Evolutionary conservation across 192 early-diverging fungal species (phyloP).

Genomic region (Dissophora globulifera): DNA sequence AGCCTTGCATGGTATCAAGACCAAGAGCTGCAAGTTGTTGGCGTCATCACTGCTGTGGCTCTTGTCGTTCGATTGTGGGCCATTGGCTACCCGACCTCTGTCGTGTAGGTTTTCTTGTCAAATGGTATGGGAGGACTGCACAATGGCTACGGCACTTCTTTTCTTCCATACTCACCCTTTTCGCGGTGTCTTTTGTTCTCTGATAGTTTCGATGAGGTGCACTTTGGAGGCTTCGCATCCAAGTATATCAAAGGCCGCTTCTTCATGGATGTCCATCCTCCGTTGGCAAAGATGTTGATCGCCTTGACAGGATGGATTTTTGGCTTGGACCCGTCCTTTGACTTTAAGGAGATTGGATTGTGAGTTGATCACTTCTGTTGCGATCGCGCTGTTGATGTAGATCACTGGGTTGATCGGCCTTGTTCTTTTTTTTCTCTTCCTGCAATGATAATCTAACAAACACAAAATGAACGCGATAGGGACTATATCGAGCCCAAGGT

Average conservation of each 20-base stretch:
- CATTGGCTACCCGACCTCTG: conserved; percentile 55
- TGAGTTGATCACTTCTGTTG: conserved; percentile 41
- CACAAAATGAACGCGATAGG: conserved; percentile 46
- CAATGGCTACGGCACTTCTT: no score
- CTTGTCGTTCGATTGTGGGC: conserved; percentile 54
- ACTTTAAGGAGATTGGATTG: conserved; percentile 93
- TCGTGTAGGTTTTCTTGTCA: conserved; percentile 56
- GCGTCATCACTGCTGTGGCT: conserved; percentile 44
- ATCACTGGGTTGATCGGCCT: no score
- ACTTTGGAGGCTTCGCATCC: conserved; percentile 97
- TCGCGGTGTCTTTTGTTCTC: no score
- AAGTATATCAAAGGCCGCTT: conserved; percentile 87
- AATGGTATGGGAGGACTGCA: no score
- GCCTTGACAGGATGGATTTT: conserved; percentile 79
- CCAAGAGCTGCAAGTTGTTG: conserved; percentile 38
- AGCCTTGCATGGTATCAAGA: conserved; percentile 42
- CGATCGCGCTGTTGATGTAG: neutral
- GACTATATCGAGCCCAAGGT: conserved; percentile 91
- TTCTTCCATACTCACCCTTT: no score
- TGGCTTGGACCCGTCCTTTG: conserved; percentile 92
- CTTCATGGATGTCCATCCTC: conserved; percentile 97
- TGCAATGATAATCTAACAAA: no score
- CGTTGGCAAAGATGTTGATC: conserved; percentile 92
- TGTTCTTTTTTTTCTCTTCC: no score
- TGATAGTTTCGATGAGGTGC: conserved; percentile 95